Base-by-base conservation (phyloP, 768 basidiomycete species). In the Lactarius quietus region DNA sequence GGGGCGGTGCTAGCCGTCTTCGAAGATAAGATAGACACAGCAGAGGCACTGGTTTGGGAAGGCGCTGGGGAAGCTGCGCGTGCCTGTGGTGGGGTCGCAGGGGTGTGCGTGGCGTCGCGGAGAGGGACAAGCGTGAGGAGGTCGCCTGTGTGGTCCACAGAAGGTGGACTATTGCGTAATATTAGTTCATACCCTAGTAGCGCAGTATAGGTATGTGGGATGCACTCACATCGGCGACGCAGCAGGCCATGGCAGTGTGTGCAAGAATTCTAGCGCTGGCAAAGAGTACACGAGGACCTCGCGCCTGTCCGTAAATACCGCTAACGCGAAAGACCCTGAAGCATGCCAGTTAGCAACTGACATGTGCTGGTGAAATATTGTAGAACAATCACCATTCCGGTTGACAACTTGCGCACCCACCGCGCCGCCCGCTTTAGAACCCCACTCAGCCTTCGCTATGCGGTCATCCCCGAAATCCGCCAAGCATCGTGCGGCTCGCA, bases 391-490 rank as follows among this genome's bases (percentile, higher is more conserved):
- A 89, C 91, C 85, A 69, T 84, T 80, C 69, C 82, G 83, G 61
- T 84, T 83, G 4, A 93, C 78, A 18, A 89, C 78, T 55, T 86
- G 81, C 8, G 79, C 80, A 45, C 76, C 74, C 31, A 81, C 76
- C 14, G 87, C 82, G 8, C 74, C 73, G 10, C 86, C 87, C 17
- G 73, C 70, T 70, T 84, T 86, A 51, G 70, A 73, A 23, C 78
- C 77, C 85, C 90, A 87, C 23, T 93, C 89, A 1, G 79, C 82
- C 73, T 84, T 90, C 5, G 81, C 84, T 23, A 92, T 74, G 53
- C 83, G 79, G 17, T 90, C 84, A 3, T 91, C 91, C 54, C 79
- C 84, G 41, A 92, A 78, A 70, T 88, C 82, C 5, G 81, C 74
- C 54, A 80, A 78, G 58, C 79, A 81, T 65, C 85, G 79, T 2